Conservation (phyloP, 176 grass and related monocot genomes). For the Elymus sibiricus region DNA sequence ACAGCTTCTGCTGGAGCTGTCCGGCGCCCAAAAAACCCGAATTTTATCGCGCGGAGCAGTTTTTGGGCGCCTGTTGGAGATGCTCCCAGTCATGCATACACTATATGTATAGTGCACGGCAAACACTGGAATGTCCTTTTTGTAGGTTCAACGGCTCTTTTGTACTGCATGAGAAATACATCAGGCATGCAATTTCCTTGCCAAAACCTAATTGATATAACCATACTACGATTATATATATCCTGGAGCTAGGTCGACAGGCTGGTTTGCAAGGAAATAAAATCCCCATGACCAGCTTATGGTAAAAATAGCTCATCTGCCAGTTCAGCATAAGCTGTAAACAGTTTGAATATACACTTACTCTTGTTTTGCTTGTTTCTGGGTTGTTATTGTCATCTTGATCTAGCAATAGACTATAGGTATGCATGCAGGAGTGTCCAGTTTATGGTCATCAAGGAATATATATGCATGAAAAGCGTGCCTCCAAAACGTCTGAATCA, state of each 20-base stretch:
- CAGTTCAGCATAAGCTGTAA: background rate
- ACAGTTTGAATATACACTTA: background rate
- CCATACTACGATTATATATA: background rate
- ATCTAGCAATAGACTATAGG: background rate
- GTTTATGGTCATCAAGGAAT: background rate
- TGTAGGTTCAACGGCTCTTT: background rate
- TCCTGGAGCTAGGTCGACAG: background rate
- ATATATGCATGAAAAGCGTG: background rate
- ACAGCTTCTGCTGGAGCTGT: too few relatives aligned
- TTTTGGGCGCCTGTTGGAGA: too few relatives aligned
- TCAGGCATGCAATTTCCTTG: background rate
- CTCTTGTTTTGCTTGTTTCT: background rate
- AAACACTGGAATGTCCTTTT: constrained; percentile 11
- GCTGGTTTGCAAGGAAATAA: background rate
- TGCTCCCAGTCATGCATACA: background rate
- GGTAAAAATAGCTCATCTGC: background rate
- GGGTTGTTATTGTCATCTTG: background rate
- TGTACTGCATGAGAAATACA: background rate
- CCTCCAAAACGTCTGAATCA: background rate
- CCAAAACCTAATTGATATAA: background rate
- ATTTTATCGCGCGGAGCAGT: too few relatives aligned
- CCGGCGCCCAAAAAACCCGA: too few relatives aligned
- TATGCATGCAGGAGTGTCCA: background rate
- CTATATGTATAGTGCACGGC: background rate
- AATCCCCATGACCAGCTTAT: background rate